Evolutionary conservation across 768 basidiomycete genomes (phyloP), one percentile per base, ranked within the genome.

Genomic region (Coprinopsis cinerea): DNA sequence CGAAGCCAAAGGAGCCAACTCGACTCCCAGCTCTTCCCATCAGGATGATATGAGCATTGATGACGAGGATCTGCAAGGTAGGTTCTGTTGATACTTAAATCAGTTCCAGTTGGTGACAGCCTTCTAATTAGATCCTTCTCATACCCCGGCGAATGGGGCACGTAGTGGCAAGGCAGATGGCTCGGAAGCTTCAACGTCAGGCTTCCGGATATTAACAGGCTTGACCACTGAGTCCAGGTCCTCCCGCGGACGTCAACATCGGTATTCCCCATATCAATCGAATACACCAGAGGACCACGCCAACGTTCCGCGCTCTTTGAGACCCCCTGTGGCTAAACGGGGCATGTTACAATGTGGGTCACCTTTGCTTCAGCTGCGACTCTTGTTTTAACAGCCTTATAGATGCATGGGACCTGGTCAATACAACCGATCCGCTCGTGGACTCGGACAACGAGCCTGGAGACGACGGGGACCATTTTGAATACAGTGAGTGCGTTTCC

Each of bases 341-440:
- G 76, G 75, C 15, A 80, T 88, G 75, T 61, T 89, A 34, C 77
- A 89, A 60, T 83, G 87, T 89, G 67, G 54, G 82, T 59, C 17
- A 32, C 23, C 35, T 39, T 39, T 39, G 25, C 44, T 32, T 48
- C 24, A 36, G 47, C 17, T 48, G 22, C 44, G 49, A 23, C 22
- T 32, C 26, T 9, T 46, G 9, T 36, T 26, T 20, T 44, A 30
- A 28, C 39, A 36, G 23, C 35, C 2, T 14, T 56, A 48, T 59
- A 90, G 88, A 88, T 60, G 82, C 88, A 14, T 89, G 83, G 83
- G 79, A 85, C 57, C 72, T 77, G 14, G 71, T 82, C 49, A 76
- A 72, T 46, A 79, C 75, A 25, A 77, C 79, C 30, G 88, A 90
- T 59, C 82, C 88, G n/a, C 68, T 89, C 24, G 65, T 73, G 44